phyloP scores from a whole-genome alignment of 2,329 filamentous ascomycete genomes.

The Pseudogymnoascus sp. region DNA sequence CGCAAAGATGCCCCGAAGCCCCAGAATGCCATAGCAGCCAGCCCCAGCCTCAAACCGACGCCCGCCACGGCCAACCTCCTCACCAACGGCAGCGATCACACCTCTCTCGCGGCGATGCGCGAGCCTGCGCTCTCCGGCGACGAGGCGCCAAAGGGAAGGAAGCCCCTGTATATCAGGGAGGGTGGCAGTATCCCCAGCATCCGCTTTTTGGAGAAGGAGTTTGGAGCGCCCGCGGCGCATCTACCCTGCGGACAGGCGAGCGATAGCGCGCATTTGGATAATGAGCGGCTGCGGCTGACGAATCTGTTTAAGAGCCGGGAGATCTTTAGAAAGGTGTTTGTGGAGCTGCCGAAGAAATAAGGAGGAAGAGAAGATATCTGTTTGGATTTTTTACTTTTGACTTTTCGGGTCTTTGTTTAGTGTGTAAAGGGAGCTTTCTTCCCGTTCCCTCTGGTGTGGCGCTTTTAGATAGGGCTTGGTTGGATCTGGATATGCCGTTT shows the following conservation, averaged over 20 bases:
- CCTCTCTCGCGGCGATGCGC: slow-evolving; percentile 21
- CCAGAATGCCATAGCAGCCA: slow-evolving; percentile 14
- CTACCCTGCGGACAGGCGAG: slow-evolving; percentile 91
- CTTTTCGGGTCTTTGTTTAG: background rate
- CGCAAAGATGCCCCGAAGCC: slow-evolving; percentile 17
- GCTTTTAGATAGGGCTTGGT: slow-evolving; percentile 1
- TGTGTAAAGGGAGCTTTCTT: background rate
- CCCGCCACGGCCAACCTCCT: slow-evolving; percentile 46
- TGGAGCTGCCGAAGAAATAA: slow-evolving; percentile 28
- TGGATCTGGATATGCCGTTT: background rate
- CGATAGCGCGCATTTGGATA: slow-evolving; percentile 88
- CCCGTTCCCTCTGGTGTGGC: background rate
- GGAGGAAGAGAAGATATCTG: background rate
- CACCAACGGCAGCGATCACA: slow-evolving; percentile 37
- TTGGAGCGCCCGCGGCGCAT: slow-evolving; percentile 82
- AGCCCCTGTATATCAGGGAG: slow-evolving; percentile 88
- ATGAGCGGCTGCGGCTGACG: slow-evolving; percentile 80
- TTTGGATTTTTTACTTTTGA: background rate
- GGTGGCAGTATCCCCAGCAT: slow-evolving; percentile 94
- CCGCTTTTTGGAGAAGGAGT: slow-evolving; percentile 89
- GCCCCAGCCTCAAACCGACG: slow-evolving; percentile 31
- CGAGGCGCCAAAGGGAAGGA: slow-evolving; percentile 32
- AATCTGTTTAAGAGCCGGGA: slow-evolving; percentile 89
- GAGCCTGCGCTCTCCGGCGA: slow-evolving; percentile 9
- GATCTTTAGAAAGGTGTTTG: slow-evolving; percentile 82